Base-by-base conservation (phyloP, 192 early-diverging fungal genomes). In the Podila verticillata region DNA sequence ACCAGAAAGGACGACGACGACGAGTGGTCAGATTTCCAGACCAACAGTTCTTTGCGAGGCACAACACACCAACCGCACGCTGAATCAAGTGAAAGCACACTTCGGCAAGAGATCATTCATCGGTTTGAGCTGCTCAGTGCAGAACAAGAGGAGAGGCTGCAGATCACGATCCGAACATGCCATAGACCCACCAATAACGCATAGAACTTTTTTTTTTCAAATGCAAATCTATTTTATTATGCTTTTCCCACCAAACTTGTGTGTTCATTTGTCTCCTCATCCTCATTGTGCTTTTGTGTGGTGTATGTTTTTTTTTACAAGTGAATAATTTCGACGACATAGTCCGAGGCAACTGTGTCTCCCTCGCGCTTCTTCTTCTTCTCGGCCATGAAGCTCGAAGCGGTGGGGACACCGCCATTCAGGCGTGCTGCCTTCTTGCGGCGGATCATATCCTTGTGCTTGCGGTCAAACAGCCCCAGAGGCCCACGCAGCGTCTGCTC, bases 291-390 rank as follows among this genome's bases (percentile, higher is more conserved):
- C 13, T 15, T 17, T 1, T 32, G n/a, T 30, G 30, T 31, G 0
- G 24, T 5, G 22, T 29, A 57, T 15, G 3, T 26, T 62, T 29
- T 29, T n/a, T 47, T 70, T 70, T 87, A 87, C 81, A 87, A 70
- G 48, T 77, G 82, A 75, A 87, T 84, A 44, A 81, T 73, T 59
- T 87, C 86, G 19, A 85, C 86, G 67, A 62, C 83, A 75, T 87
- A 87, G 28, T 83, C 82, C 32, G 82, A 82, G 20, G 85, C 72
- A 19, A 84, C 86, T 36, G 84, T 71, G 34, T 81, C 84, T 24
- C 86, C 82, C 66, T 83, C 86, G 31, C 77, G 72, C 56, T 77
- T 80, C 75, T 82, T 85, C 63, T 74, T 73, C 72, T 82, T 75
- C 51, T 82, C 84, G 7, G 51, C 59, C 63, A 63, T 36, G 31